Conservation (phyloP, 305 asterid species). For the Fraxinus sp. region DNA sequence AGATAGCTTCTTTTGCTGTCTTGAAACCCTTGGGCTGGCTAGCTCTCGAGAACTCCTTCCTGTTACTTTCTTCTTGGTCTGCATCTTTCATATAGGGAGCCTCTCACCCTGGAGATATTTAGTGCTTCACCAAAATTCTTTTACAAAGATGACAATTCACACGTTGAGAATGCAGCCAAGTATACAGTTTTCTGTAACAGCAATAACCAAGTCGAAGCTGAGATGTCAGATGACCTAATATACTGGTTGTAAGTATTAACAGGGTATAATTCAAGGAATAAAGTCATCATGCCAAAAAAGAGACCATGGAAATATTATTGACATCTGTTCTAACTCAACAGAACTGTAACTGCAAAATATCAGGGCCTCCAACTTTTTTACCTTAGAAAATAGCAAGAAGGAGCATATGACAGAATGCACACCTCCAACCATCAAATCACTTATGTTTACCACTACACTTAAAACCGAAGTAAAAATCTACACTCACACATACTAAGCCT, state of each 20-base stretch:
- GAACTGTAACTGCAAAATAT: background rate
- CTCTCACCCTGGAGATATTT: constrained; percentile 21
- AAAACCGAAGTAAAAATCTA: background rate
- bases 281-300: background rate
- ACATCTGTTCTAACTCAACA: constrained; percentile 1
- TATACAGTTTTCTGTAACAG: background rate
- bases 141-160: constrained; percentile 10
- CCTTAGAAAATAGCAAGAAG: background rate
- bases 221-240: background rate
- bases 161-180: background rate
- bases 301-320: background rate
- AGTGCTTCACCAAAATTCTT: constrained; percentile 21
- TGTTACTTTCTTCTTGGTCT: constrained; percentile 57
- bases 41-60: constrained; percentile 59
- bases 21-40: constrained; percentile 60
- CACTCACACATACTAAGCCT: constrained; percentile 4
- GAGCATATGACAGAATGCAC: background rate
- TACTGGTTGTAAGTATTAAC: background rate
- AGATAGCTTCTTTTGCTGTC: constrained; percentile 60
- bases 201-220: background rate
- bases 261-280: background rate
- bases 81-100: constrained; percentile 51
- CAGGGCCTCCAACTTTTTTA: background rate
- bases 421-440: background rate
- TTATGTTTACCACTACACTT: background rate